Percentiles rank a stretch among this genome's conserved stretches.
Evolutionary conservation across 2,329 filamentous ascomycete species (phyloP).

Genomic region (Cladosporium sp.): DNA sequence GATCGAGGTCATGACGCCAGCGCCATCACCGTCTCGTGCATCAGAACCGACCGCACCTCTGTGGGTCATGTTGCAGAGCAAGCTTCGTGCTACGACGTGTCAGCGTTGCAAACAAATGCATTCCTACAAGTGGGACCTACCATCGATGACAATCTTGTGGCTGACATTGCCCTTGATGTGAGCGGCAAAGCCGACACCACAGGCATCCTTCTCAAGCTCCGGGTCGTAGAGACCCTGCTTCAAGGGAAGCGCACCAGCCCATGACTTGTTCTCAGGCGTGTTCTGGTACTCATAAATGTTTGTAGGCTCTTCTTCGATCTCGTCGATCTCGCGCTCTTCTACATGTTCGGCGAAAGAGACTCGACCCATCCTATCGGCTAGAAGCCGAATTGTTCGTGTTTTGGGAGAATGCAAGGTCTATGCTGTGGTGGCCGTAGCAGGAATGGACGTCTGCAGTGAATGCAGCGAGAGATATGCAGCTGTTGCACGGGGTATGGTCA

Average conservation of each 20-base stretch:
- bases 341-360: conserved; percentile 50
- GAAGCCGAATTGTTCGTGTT: conserved; percentile 37
- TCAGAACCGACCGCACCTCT: conserved; percentile 96
- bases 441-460: not conserved
- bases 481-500: conserved; percentile 5
- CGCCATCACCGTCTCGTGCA: conserved; percentile 94
- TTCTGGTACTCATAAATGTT: conserved; percentile 79
- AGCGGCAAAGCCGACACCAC: conserved; percentile 97
- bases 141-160: conserved; percentile 99
- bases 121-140: conserved; percentile 48
- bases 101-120: conserved; percentile 22
- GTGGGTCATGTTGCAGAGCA: conserved; percentile 99
- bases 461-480: conserved; percentile 7
- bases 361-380: conserved; percentile 52
- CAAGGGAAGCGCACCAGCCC: conserved; percentile 91
- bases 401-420: conserved; percentile 3
- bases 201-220: conserved; percentile 95
- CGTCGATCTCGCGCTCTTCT: conserved; percentile 41
- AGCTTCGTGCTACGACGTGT: conserved; percentile 66
- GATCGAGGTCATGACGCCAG: conserved; percentile 98
- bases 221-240: conserved; percentile 99
- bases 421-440: not conserved
- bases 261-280: conserved; percentile 74
- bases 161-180: conserved; percentile 96
- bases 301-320: conserved; percentile 52